Conservation (phyloP, 164 flowering plant genomes). For the Aristolochia contorta region DNA sequence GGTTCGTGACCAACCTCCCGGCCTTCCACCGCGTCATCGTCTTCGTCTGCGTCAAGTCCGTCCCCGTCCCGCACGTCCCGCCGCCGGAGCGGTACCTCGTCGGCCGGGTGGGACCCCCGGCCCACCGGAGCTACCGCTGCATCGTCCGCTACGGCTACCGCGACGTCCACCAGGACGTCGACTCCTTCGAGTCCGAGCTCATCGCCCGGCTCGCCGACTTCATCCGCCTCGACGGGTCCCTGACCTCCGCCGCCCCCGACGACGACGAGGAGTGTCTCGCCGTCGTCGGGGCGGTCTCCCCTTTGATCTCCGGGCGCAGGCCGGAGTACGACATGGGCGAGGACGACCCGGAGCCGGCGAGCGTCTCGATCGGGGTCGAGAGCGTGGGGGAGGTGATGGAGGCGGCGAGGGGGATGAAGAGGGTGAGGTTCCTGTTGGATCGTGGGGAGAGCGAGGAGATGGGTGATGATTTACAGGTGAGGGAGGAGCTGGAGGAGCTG, state of each 20-base stretch:
- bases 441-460: slow-evolving; percentile 14
- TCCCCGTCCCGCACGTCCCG: slow-evolving; percentile 72
- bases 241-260: slow-evolving; percentile 9
- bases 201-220: slow-evolving; percentile 52
- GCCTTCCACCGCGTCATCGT: slow-evolving; percentile 82
- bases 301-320: slow-evolving; percentile 20
- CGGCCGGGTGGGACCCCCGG: slow-evolving; percentile 79
- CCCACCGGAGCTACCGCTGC: slow-evolving; percentile 80
- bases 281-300: slow-evolving; percentile 55
- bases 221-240: slow-evolving; percentile 48
- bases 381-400: slow-evolving; percentile 50
- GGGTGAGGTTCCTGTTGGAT: slow-evolving; percentile 57
- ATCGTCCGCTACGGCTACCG: slow-evolving; percentile 88
- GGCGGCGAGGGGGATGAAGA: slow-evolving; percentile 31
- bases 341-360: slow-evolving; percentile 41
- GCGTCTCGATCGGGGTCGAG: slow-evolving; percentile 54
- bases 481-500: slow-evolving; percentile 62
- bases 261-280: slow-evolving; percentile 42
- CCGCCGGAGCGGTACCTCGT: slow-evolving; percentile 73
- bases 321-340: slow-evolving; percentile 48
- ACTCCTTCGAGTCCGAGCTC: slow-evolving; percentile 75
- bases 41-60: slow-evolving; percentile 76
- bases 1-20: slow-evolving; percentile 90
- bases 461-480: no score
- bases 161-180: slow-evolving; percentile 80